Evolutionary conservation across 2,329 filamentous ascomycete genomes (phyloP).

Genomic region (Alternaria sp.): DNA sequence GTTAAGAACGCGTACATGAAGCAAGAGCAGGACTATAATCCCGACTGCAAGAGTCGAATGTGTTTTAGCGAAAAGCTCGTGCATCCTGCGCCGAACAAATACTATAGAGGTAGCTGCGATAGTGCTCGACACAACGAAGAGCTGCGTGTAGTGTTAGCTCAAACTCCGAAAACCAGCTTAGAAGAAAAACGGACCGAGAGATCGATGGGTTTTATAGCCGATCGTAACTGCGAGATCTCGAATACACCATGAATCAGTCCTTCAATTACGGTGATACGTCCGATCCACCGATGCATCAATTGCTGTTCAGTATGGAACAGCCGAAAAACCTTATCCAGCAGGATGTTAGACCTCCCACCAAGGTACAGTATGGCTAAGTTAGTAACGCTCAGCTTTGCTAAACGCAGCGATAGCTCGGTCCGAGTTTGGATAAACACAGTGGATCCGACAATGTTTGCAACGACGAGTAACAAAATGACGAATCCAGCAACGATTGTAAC

Average conservation of each 20-base stretch:
- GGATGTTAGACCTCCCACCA: conserved; percentile 1
- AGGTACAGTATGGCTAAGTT: conserved; percentile 1
- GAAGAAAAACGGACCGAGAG: not conserved
- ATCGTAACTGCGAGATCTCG: not conserved
- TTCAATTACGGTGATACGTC: conserved; percentile 6
- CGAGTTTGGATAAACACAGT: not conserved
- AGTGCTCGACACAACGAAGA: not conserved
- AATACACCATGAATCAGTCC: not conserved
- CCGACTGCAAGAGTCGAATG: not conserved
- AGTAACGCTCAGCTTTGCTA: not conserved
- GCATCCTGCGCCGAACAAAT: not conserved
- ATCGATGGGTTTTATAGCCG: not conserved
- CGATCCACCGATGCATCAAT: conserved; percentile 15
- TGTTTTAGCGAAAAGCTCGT: not conserved
- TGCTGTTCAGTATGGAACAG: conserved; percentile 1
- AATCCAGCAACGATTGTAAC: not conserved
- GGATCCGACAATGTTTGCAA: not conserved
- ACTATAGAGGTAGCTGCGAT: not conserved
- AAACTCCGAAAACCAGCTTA: no score
- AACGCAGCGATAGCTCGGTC: not conserved
- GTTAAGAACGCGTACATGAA: not conserved
- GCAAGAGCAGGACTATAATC: not conserved
- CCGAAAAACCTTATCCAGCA: not conserved
- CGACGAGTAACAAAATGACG: not conserved
- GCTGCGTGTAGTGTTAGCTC: not conserved